Evolutionary conservation across 2,329 filamentous ascomycete species (phyloP).

Genomic region (Microthyrium microscopicum): DNA sequence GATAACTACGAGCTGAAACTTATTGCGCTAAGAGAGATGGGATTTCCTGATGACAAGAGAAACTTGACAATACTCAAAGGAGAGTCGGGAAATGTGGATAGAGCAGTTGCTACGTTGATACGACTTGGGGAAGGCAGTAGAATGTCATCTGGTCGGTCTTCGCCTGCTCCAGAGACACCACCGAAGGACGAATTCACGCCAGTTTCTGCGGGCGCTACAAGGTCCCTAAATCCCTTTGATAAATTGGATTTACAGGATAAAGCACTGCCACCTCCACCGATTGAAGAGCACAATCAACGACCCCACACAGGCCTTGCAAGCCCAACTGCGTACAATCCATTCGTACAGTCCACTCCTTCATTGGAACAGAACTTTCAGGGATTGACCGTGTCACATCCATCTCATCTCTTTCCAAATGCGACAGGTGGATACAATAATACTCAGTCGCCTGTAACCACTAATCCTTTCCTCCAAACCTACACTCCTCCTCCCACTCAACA

Average conservation of each 20-base stretch:
- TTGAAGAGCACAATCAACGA: conserved; percentile 18
- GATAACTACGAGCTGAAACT: conserved; percentile 62
- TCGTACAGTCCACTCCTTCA: conserved; percentile 31
- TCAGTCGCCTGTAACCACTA: conserved; percentile 20
- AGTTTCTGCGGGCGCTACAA: conserved; percentile 25
- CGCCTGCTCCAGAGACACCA: conserved; percentile 23
- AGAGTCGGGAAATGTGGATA: conserved; percentile 70
- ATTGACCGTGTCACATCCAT: conserved; percentile 38
- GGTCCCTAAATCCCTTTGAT: conserved; percentile 15
- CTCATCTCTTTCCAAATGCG: conserved; percentile 57
- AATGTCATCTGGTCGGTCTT: conserved; percentile 17
- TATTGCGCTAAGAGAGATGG: conserved; percentile 69
- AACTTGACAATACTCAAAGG: conserved; percentile 71
- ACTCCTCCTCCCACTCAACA: conserved; percentile 25
- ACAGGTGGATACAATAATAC: conserved; percentile 44
- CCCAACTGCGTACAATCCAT: conserved; percentile 49
- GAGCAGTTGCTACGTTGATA: conserved; percentile 68
- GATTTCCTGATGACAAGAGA: conserved; percentile 67
- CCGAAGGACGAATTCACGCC: conserved; percentile 22
- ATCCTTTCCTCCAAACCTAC: conserved; percentile 25
- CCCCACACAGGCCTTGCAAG: conserved; percentile 13
- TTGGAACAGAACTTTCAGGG: conserved; percentile 13
- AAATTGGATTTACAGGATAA: conserved; percentile 29
- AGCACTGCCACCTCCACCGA: conserved; percentile 13
- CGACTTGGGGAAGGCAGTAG: conserved; percentile 58